phyloP scores from a whole-genome alignment of 768 basidiomycete genomes.

The Termitomyces heimii region DNA sequence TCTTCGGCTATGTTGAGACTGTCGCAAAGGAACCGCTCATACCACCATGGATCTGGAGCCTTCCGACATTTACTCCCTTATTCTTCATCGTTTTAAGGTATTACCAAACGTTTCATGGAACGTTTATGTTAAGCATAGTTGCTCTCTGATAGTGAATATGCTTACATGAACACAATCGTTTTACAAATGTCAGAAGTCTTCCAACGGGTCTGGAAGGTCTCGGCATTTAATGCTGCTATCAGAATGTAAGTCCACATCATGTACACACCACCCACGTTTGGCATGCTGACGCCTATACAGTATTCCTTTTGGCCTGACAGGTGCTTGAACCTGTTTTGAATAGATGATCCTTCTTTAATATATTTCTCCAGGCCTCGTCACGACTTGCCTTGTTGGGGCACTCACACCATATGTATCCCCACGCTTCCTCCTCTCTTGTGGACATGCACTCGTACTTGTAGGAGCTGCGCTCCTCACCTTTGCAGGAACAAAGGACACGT shows the following conservation, averaged over 20 bases:
- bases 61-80: slow-evolving; percentile 31
- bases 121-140: not conserved
- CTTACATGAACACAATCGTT: slow-evolving; percentile 29
- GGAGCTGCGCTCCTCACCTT: slow-evolving; percentile 33
- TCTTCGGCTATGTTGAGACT: slow-evolving; percentile 25
- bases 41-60: slow-evolving; percentile 36
- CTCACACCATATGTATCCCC: slow-evolving; percentile 26
- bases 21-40: slow-evolving; percentile 20
- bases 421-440: slow-evolving; percentile 37
- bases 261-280: not conserved
- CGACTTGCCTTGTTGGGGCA: slow-evolving; percentile 30
- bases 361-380: slow-evolving; percentile 17
- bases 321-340: not conserved
- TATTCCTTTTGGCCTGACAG: slow-evolving; percentile 32
- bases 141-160: slow-evolving; percentile 28
- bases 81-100: slow-evolving; percentile 14
- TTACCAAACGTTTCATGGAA: not conserved
- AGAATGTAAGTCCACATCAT: slow-evolving; percentile 20
- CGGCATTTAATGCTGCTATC: slow-evolving; percentile 25
- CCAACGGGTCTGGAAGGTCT: slow-evolving; percentile 33
- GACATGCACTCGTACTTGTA: slow-evolving; percentile 27
- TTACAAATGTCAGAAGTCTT: slow-evolving; percentile 28
- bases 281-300: slow-evolving; percentile 8
- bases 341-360: not conserved
- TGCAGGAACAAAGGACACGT: slow-evolving; percentile 28